These are phyloP conservation scores for Chaetomium sp. DNA, from an alignment of 2,329 filamentous ascomycete species.

Conservation along the genomic window DNA sequence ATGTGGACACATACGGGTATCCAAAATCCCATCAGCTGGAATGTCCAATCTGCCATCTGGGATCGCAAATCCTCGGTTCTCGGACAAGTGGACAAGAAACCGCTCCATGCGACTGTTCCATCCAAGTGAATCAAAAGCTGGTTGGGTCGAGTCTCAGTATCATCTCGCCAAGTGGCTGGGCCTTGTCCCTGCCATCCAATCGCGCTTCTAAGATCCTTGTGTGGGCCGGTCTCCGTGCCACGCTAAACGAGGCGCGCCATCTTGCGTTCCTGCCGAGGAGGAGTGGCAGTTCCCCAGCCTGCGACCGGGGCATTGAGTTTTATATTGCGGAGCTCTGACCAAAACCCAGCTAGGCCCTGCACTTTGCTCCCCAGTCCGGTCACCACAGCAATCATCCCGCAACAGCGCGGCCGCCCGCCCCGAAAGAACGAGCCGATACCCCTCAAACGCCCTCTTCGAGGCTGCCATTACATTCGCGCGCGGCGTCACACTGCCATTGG, in stretches of 20 bases:
- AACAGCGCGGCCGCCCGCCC: constrained; percentile 16
- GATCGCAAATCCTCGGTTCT: not conserved
- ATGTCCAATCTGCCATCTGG: not conserved
- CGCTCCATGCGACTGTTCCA: constrained; percentile 16
- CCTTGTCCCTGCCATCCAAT: constrained; percentile 31
- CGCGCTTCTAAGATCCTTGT: constrained; percentile 4
- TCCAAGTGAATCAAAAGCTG: constrained; percentile 16
- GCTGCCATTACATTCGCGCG: not conserved
- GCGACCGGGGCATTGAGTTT: constrained; percentile 35
- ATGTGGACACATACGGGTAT: not conserved
- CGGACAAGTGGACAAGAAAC: not conserved
- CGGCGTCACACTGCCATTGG: not conserved
- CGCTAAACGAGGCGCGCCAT: constrained; percentile 28
- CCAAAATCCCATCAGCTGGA: not conserved
- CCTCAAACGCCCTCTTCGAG: constrained; percentile 4
- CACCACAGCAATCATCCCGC: constrained; percentile 31
- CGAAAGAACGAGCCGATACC: constrained; percentile 4
- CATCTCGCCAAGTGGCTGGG: constrained; percentile 35
- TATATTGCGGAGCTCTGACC: constrained; percentile 37
- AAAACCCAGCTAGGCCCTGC: constrained; percentile 21
- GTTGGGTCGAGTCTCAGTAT: constrained; percentile 28
- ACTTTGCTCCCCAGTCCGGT: constrained; percentile 19
- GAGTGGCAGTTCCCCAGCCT: constrained; percentile 24
- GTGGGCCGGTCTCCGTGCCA: constrained; percentile 32
- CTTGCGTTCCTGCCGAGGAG: constrained; percentile 35